A percentile compares a stretch with the other conserved stretches of the same genome.
phyloP scores from a whole-genome alignment of 1,284 basidiomycete species.

The Farysia itapuensis region DNA sequence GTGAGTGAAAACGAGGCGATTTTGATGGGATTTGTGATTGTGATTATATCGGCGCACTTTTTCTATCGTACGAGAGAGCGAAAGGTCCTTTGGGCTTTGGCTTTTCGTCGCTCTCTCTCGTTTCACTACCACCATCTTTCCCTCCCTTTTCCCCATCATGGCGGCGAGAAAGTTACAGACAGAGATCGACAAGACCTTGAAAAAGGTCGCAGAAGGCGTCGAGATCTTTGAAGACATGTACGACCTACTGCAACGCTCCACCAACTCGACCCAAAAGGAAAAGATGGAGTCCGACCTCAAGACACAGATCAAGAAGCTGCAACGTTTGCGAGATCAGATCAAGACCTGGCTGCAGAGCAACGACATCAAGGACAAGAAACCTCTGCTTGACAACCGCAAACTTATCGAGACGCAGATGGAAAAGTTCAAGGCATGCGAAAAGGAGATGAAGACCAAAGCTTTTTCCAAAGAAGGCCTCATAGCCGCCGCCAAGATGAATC shows the following conservation, averaged over 20 bases:
- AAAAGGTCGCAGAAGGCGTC: slow-evolving; percentile 59
- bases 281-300: slow-evolving; percentile 60
- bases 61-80: too few relatives aligned
- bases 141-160: slow-evolving; percentile 46
- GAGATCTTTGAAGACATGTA: slow-evolving; percentile 58
- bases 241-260: slow-evolving; percentile 56
- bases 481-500: slow-evolving; percentile 89
- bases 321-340: slow-evolving; percentile 96
- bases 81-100: too few relatives aligned
- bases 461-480: slow-evolving; percentile 99
- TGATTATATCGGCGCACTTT: too few relatives aligned
- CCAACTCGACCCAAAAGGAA: slow-evolving; percentile 59
- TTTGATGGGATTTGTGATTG: too few relatives aligned
- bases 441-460: slow-evolving; percentile 99
- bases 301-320: slow-evolving; percentile 80
- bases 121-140: not conserved
- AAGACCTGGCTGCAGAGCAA: slow-evolving; percentile 98
- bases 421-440: slow-evolving; percentile 99
- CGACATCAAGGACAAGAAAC: slow-evolving; percentile 99
- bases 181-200: slow-evolving; percentile 59
- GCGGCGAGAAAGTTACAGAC: slow-evolving; percentile 57
- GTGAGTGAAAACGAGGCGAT: too few relatives aligned
- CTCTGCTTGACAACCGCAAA: slow-evolving; percentile 86
- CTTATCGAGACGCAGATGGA: slow-evolving; percentile 99
- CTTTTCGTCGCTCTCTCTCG: too few relatives aligned